Evolutionary conservation across 2,329 filamentous ascomycete species (phyloP).

Genomic region (Cytospora leucostoma): DNA sequence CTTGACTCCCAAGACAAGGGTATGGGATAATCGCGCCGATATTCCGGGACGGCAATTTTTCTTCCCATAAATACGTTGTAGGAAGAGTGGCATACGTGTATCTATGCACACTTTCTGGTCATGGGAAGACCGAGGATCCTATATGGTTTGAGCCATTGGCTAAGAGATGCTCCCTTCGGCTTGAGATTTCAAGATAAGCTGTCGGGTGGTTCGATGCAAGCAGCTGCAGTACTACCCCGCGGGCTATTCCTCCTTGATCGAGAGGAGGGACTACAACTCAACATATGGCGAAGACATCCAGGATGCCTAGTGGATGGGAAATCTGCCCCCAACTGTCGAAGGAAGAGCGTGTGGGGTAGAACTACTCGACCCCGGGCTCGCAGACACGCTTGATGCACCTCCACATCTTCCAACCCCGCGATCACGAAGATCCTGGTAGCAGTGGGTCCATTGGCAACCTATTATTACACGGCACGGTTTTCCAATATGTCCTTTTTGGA

Average conservation of each 20-base stretch:
- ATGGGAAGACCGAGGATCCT: not conserved
- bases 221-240: conserved; percentile 18
- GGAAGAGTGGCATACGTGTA: not conserved
- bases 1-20: not conserved
- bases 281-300: not conserved
- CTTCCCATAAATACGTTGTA: not conserved
- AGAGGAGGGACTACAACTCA: not conserved
- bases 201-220: conserved; percentile 16
- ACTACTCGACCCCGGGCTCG: not conserved
- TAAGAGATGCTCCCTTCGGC: not conserved
- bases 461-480: conserved; percentile 1
- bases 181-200: not conserved
- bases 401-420: conserved; percentile 14
- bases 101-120: not conserved
- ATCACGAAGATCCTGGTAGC: not conserved
- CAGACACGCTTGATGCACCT: not conserved
- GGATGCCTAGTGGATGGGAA: conserved; percentile 26
- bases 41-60: conserved; percentile 1
- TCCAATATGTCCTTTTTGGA: not conserved
- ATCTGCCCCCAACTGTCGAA: conserved; percentile 10
- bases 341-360: conserved; percentile 13
- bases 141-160: conserved; percentile 6
- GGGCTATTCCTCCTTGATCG: conserved; percentile 13
- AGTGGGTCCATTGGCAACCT: conserved; percentile 5
- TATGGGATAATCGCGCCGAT: conserved; percentile 19